Evolutionary conservation across 1,284 basidiomycete species (phyloP), one percentile per base, ranked within the genome.

Genomic region (Heterobasidion occidentale): DNA sequence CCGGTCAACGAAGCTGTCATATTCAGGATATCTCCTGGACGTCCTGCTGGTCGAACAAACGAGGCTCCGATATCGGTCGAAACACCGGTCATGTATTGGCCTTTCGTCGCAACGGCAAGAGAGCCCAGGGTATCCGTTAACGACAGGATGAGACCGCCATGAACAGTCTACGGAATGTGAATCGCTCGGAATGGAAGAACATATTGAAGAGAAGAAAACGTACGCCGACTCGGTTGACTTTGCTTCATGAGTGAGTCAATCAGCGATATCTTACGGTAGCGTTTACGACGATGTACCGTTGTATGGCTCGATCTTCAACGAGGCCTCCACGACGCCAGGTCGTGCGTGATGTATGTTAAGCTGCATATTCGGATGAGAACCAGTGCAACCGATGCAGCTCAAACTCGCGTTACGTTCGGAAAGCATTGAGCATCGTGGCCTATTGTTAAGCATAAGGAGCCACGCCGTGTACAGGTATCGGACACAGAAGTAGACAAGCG

Each of bases 61-160:
- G 89, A 91, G 0, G 91, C 86, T 51, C 86, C 86, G 63, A 96
- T 86, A 67, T 95, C 92, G 1, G 91, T 92, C 2, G 88, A 92
- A 7, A 95, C 91, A 15, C 92, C 88, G 0, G 93, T 94, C 83
- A 92, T 89, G 68, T 75, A 88, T 27, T 92, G 81, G 4, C 93
- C 93, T 61, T 86, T 86, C 12, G 86, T 83, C 0, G 90, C 88
- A 20, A 95, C 80, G 7, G 90, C 90, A 11, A 95, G 78, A 1
- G 88, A 91, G 7, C 93, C 92, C 49, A 92, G 73, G 8, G 91
- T 93, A 68, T 95, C 92, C 9, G 91, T 91, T 17, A 96, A 72
- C 1, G 90, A 91, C 64, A 90, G 71, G 63, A 94, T 85, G 45
- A 94, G 76, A 7, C 93, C 93, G 11, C 93, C 92, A 64, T 95